Base-by-base conservation (phyloP, 208 protist species). In the Eutreptiella sp. region DNA sequence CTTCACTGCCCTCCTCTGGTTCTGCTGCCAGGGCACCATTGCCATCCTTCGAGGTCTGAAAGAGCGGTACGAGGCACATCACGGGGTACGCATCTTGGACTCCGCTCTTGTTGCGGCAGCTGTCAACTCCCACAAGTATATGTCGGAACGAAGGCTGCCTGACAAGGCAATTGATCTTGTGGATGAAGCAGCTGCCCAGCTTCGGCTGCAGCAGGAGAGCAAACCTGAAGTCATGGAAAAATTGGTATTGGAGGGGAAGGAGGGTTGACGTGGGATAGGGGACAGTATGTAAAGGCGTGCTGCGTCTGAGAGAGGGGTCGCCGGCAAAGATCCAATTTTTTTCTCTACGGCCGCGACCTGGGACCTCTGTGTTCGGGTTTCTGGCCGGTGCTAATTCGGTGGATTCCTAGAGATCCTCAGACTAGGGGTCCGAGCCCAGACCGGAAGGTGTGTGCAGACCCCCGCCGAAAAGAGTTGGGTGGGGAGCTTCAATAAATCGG, bases 161-260 rank as follows among this genome's bases (percentile, higher is more conserved):
- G 97, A 99, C 74, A 99, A 99, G 75, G 93, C 96, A 1, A 98
- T 99, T 50, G 96, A 99, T 76, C 77, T 99, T 7, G 77, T 98
- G 27, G 95, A 98, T 66, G 96, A 98, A 73, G 93, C 95, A 0
- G 77, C 84, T 54, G 89, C 92, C 45, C 83, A 80, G 9, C 68
- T 93, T 62, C 74, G 86, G 29, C 73, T 98, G 38, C 81, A 95
- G 76, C 81, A 96, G 61, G 90, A 97, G 66, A 94, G 84, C 1
- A 93, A 97, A 71, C 94, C 94, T 0, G 92, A 97, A 70, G 68
- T 66, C 16, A 79, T 99, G 4, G 96, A 99, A 72, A 73, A 1
- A 34, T 5, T 24, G 29, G 67, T 0, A 72, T 79, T 28, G 77
- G 83, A 21, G 75, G 84, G 33, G 23, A 70, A 0, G 65, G 70